phyloP scores from a whole-genome alignment of 768 basidiomycete genomes.

The Mycena vitilis region DNA sequence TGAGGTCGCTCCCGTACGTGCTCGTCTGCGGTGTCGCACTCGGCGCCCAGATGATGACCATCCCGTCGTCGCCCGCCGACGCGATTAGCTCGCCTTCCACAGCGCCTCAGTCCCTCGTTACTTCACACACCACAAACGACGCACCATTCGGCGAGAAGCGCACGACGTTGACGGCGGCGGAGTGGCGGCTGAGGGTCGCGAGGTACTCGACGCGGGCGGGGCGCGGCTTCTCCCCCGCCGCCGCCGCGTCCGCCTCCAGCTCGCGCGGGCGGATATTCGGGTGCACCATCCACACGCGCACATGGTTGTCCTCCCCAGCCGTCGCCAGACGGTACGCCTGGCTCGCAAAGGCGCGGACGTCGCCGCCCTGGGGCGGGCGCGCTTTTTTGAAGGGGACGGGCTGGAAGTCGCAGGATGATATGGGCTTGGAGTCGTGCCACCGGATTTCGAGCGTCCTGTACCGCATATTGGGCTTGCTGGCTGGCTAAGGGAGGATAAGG shows the following conservation, averaged over 20 bases:
- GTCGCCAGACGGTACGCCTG: constrained; percentile 94
- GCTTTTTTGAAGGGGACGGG: constrained; percentile 84
- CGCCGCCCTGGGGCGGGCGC: constrained; percentile 67
- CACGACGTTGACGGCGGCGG: constrained; percentile 95
- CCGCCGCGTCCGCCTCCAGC: constrained; percentile 57
- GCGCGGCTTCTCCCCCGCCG: constrained; percentile 41
- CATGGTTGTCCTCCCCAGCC: constrained; percentile 96
- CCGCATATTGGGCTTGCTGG: constrained; percentile 63
- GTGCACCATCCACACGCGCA: constrained; percentile 95
- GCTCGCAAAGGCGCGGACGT: constrained; percentile 57
- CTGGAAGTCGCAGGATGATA: constrained; percentile 97
- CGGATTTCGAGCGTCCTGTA: constrained; percentile 93
- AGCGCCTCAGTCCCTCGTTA: constrained; percentile 7
- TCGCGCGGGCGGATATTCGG: constrained; percentile 85
- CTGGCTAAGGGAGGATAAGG: background rate
- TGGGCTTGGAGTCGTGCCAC: constrained; percentile 96
- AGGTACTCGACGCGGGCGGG: constrained; percentile 94
- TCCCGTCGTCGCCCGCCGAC: constrained; percentile 98
- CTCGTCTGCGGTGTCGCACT: constrained; percentile 76
- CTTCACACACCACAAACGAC: constrained; percentile 33
- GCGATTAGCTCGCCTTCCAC: constrained; percentile 86
- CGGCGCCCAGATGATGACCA: constrained; percentile 96
- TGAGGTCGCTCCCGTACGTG: constrained; percentile 87
- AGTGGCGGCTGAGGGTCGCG: constrained; percentile 92
- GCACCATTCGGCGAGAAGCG: constrained; percentile 94